Conservation (phyloP, 1,139 yeast species). For the Hyphopichia fennica region DNA sequence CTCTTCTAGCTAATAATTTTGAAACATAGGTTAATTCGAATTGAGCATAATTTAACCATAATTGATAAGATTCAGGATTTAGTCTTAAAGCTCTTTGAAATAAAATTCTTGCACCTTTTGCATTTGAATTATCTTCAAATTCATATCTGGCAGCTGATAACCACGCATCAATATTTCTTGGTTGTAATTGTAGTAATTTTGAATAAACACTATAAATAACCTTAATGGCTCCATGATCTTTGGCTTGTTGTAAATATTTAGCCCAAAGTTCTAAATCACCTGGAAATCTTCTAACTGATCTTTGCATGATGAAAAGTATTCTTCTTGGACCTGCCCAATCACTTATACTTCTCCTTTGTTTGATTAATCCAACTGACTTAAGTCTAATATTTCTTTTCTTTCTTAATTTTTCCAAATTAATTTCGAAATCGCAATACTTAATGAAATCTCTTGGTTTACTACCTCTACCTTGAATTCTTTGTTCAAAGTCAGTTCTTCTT, state of each 20-base stretch:
- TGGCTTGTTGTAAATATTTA: slow-evolving; percentile 71
- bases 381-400: slow-evolving; percentile 68
- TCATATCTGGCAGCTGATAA: slow-evolving; percentile 93
- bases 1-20: slow-evolving; percentile 78
- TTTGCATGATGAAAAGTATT: slow-evolving; percentile 76
- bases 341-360: slow-evolving; percentile 61
- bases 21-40: slow-evolving; percentile 86
- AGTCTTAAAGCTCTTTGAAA: slow-evolving; percentile 85
- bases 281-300: slow-evolving; percentile 82
- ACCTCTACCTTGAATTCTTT: slow-evolving; percentile 82
- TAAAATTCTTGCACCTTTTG: slow-evolving; percentile 83
- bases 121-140: slow-evolving; percentile 83
- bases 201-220: slow-evolving; percentile 82
- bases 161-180: slow-evolving; percentile 91
- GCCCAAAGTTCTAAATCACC: slow-evolving; percentile 79
- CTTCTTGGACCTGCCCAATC: slow-evolving; percentile 90
- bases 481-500: slow-evolving; percentile 94
- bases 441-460: slow-evolving; percentile 76
- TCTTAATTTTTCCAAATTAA: slow-evolving; percentile 75
- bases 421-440: slow-evolving; percentile 79
- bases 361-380: slow-evolving; percentile 49
- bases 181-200: slow-evolving; percentile 78
- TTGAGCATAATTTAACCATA: slow-evolving; percentile 87
- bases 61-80: slow-evolving; percentile 66
- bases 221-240: slow-evolving; percentile 70